phyloP scores from a whole-genome alignment of 148 eudicot genomes.

The Linanthus parryae region DNA sequence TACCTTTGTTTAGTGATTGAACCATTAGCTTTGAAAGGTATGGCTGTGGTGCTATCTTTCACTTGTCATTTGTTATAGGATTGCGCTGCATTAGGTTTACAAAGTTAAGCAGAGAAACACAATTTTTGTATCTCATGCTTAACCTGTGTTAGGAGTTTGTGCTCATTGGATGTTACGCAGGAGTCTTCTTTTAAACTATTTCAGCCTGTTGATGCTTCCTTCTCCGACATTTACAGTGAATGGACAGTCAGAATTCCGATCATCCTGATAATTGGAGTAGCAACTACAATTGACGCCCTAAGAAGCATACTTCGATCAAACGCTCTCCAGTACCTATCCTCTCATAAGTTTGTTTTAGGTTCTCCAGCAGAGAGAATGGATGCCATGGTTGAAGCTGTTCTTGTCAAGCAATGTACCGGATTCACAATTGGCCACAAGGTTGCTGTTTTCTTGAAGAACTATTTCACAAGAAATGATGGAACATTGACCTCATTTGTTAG shows the following conservation, averaged over 20 bases:
- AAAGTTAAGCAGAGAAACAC: background rate
- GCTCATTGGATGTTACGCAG: too few relatives aligned
- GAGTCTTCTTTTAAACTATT: conserved; percentile 2
- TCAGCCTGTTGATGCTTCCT: conserved; percentile 5
- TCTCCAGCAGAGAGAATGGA: conserved; percentile 88
- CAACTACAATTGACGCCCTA: conserved; percentile 72
- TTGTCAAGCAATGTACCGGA: conserved; percentile 51
- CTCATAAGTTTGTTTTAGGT: conserved; percentile 50
- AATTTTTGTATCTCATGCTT: background rate
- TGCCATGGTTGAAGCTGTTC: conserved; percentile 65
- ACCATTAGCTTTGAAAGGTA: too few relatives aligned
- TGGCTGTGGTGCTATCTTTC: too few relatives aligned
- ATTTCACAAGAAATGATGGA: conserved; percentile 82
- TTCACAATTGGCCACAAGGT: conserved; percentile 71
- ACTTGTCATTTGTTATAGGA: too few relatives aligned
- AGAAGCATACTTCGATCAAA: conserved; percentile 50
- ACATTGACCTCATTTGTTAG: conserved; percentile 69
- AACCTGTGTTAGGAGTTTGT: background rate
- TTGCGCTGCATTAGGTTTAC: background rate
- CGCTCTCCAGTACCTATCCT: conserved; percentile 41
- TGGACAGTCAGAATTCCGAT: conserved; percentile 84
- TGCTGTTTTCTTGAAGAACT: conserved; percentile 69
- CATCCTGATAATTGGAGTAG: conserved; percentile 71
- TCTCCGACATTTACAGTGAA: conserved; percentile 51
- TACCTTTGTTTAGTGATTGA: too few relatives aligned